Evolutionary conservation across 2,329 filamentous ascomycete species (phyloP), one percentile per base, ranked within the genome.

Genomic region (Trichoderma sp.): DNA sequence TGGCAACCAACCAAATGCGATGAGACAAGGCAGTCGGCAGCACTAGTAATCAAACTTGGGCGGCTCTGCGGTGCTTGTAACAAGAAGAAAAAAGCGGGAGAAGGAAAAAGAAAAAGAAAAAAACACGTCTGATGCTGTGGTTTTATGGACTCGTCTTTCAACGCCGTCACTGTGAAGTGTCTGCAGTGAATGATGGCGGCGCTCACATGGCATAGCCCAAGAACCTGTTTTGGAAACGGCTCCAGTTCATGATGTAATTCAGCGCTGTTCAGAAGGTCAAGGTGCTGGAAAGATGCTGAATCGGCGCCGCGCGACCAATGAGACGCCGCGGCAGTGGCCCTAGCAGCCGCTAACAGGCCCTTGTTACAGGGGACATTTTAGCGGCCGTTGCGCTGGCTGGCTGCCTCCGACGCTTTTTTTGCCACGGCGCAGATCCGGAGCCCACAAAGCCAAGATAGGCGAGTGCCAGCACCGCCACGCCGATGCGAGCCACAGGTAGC

Each of bases 1-100:
- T 67, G 66, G 49, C 30, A 58, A 55, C 39, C 69, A 68, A 66
- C 68, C 72, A 60, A 66, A 66, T 24, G 39, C 37, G n/a, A 52
- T 49, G 64, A 66, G 64, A 66, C 54, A 66, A 51, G 64, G 64
- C 64, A 37, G 5, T 49, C 16, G 21, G n/a, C 5, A 49, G 46
- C 46, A 49, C n/a, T 49, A 49, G 11, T 34, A 32, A 66, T 34
- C 5, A 13, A 66, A 59, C 14, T 13, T 24, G 39, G 58, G 65
- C 65, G 65, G 21, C 26, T 66, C 49, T 24, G n/a, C 11, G 24
- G 55, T 59, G 34, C 58, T 52, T 46, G 32, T 28, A 37, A 37
- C 16, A 30, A 30, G 34, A 52, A 55, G n/a, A 18, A 54, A 34
- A 51, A 49, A 37, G 24, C 7, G 18, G 54, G 43, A 34, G 7